Evolutionary conservation across 2,329 filamentous ascomycete genomes (phyloP), one percentile per base, ranked within the genome.

Genomic region (Parascedosporium putredinis): DNA sequence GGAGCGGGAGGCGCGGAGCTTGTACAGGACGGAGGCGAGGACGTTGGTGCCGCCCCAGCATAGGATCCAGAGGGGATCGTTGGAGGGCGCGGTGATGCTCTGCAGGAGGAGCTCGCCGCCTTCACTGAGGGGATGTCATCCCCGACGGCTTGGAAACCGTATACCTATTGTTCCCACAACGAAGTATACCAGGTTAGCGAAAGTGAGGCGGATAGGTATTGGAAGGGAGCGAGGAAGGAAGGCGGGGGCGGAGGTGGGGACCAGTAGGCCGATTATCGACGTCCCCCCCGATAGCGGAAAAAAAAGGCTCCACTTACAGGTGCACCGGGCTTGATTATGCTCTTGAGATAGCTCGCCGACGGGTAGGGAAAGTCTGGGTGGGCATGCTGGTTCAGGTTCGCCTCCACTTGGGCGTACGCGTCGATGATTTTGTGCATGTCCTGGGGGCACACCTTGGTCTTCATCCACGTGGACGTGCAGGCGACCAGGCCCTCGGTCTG

Each of bases 21-120:
- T 61, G 24, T 67, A 57, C 8, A 78, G 62, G 1, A 69, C 71
- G 49, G 74, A 67, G 3, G 74, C 75, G 3, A 78, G 67, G 2
- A 71, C 68, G 51, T 76, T 78, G 23, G 70, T 68, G 14, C 75
- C 75, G 10, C 74, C 74, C 75, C 74, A 78, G 55, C 65, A 64
- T 1, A 76, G 64, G 4, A 77, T 61, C 71, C 73, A 78, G 4
- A 78, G 64, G 3, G 72, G 71, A 1, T 74, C 55, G 3, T 53
- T 40, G 7, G 53, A 49, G 12, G 27, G 27, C 4, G 56, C 49
- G 2, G 51, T 52, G 33, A 66, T 43, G 3, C 59, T 52, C 40
- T 62, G 51, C 2, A 66, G 63, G 4, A 78, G 67, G 1, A 74
- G 59, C 47, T 71, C 56, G 6, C 61, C 67, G 14, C 73, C 74